Conservation (phyloP, 2,329 filamentous ascomycete genomes). For the Paraconiothyrium sp. region DNA sequence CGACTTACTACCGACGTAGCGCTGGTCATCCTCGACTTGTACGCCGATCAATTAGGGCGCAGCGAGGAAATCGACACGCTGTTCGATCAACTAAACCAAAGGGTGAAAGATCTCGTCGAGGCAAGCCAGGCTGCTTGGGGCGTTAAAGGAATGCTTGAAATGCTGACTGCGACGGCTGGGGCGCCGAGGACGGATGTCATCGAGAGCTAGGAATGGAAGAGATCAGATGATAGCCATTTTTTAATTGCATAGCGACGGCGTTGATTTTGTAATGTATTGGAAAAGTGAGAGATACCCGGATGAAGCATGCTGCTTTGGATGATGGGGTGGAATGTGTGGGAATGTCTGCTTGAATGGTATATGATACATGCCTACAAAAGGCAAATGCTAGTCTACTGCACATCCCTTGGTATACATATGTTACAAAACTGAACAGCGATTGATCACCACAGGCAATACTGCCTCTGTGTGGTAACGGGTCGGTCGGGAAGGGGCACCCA, state of each 20-base stretch:
- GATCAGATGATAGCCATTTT: constrained; percentile 8
- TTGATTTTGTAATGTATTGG: constrained; percentile 27
- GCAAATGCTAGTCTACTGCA: constrained; percentile 10
- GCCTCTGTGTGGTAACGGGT: constrained; percentile 82
- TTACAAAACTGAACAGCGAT: constrained; percentile 13
- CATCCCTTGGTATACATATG: constrained; percentile 21
- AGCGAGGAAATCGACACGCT: constrained; percentile 76
- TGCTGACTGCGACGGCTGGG: constrained; percentile 70
- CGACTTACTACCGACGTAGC: constrained; percentile 83
- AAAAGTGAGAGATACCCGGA: constrained; percentile 24
- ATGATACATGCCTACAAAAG: constrained; percentile 20
- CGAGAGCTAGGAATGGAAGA: constrained; percentile 22
- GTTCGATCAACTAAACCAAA: constrained; percentile 73
- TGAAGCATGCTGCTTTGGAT: constrained; percentile 35
- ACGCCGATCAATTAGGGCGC: constrained; percentile 79
- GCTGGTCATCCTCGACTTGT: constrained; percentile 85
- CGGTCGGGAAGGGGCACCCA: constrained; percentile 92
- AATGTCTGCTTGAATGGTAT: constrained; percentile 28
- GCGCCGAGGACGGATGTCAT: constrained; percentile 22
- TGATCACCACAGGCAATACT: constrained; percentile 87
- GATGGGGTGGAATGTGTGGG: constrained; percentile 28
- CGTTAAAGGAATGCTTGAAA: constrained; percentile 88
- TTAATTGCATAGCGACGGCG: constrained; percentile 51
- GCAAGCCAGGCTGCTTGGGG: constrained; percentile 83
- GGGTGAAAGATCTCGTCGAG: constrained; percentile 81